Conservation (phyloP, 108 stramenopile species). For the Skeletonema costatum region DNA sequence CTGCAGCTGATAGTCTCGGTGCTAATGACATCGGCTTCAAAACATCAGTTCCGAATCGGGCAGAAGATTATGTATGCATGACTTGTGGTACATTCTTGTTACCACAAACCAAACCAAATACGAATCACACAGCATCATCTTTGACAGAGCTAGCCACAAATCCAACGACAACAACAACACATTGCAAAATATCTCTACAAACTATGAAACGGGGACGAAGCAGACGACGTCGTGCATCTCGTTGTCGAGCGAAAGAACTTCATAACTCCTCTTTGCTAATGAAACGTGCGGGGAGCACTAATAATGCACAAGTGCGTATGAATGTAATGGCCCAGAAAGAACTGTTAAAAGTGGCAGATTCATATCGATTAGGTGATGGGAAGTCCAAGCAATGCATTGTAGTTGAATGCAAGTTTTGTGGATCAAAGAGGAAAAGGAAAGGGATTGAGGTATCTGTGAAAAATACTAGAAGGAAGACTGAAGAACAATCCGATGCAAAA, state of each 20-base stretch:
- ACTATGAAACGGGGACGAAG: slow-evolving; percentile 22
- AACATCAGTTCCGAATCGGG: neutral
- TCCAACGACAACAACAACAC: neutral
- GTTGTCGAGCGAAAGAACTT: slow-evolving; percentile 17
- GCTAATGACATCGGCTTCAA: neutral
- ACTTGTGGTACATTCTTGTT: slow-evolving; percentile 33
- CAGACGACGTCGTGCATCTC: slow-evolving; percentile 35
- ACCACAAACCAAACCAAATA: neutral
- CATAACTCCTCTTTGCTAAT: slow-evolving; percentile 14
- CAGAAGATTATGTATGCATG: slow-evolving; percentile 28
- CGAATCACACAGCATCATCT: neutral
- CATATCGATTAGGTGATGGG: slow-evolving; percentile 42
- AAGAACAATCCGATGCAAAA: neutral
- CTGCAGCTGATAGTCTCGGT: neutral
- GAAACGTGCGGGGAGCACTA: slow-evolving; percentile 12
- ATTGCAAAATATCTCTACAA: slow-evolving; percentile 18
- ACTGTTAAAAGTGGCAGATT: slow-evolving; percentile 3
- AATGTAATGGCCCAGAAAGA: slow-evolving; percentile 5
- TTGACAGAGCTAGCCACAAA: neutral
- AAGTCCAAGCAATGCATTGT: slow-evolving; percentile 33
- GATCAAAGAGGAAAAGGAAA: slow-evolving; percentile 31
- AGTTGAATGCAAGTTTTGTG: slow-evolving; percentile 26
- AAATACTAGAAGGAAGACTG: neutral
- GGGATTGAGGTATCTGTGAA: slow-evolving; percentile 21
- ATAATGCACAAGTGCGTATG: slow-evolving; percentile 1